These are phyloP conservation scores for Dimocarpus longan DNA, from an alignment of 345 rosid genomes.

Conservation along the genomic window DNA sequence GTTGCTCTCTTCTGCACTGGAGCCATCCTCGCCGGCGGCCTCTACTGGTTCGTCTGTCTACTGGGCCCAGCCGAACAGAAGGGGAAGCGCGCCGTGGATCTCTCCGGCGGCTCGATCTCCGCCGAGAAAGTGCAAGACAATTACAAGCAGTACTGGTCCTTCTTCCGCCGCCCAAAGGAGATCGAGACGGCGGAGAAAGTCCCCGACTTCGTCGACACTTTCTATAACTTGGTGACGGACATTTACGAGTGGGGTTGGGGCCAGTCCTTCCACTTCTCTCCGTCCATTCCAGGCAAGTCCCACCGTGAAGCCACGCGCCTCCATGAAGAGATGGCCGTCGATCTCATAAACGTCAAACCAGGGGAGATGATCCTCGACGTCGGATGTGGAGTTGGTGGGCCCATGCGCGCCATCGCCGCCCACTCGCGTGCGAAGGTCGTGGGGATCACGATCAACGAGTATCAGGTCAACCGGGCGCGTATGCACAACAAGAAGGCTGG, in stretches of 20 bases:
- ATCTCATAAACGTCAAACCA: slow-evolving; percentile 62
- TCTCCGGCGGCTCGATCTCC: slow-evolving; percentile 94
- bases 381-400: slow-evolving; percentile 97
- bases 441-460: slow-evolving; percentile 96
- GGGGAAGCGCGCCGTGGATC: slow-evolving; percentile 72
- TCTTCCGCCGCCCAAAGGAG: slow-evolving; percentile 86
- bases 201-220: slow-evolving; percentile 91
- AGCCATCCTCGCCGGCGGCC: slow-evolving; percentile 64
- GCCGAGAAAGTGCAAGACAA: slow-evolving; percentile 79
- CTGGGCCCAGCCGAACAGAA: slow-evolving; percentile 86
- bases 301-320: slow-evolving; percentile 84
- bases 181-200: slow-evolving; percentile 78
- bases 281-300: slow-evolving; percentile 73
- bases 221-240: slow-evolving; percentile 91
- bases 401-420: slow-evolving; percentile 97
- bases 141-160: slow-evolving; percentile 83
- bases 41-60: slow-evolving; percentile 88
- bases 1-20: slow-evolving; percentile 68
- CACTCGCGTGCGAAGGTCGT: slow-evolving; percentile 83
- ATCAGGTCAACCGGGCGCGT: slow-evolving; percentile 87
- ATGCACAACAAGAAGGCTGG: slow-evolving; percentile 90
- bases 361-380: slow-evolving; percentile 75
- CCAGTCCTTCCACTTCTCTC: slow-evolving; percentile 96
- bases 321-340: slow-evolving; percentile 88
- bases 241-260: slow-evolving; percentile 99